Conservation (phyloP, 352 stramenopile species). For the Globisporangium lucens region DNA sequence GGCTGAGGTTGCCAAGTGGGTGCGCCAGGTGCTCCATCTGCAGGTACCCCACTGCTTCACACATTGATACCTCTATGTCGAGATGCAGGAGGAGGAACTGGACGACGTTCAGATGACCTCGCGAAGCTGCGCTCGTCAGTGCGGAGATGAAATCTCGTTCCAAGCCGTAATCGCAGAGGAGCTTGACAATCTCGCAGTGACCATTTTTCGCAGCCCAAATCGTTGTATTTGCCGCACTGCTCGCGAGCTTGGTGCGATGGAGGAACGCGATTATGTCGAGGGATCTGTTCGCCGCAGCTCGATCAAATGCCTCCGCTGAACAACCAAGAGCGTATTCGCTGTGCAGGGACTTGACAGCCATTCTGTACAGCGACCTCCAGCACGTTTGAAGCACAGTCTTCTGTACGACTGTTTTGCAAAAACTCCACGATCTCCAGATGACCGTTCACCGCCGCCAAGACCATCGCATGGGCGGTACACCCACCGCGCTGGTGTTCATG, state of each 20-base stretch:
- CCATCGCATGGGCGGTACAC: background rate
- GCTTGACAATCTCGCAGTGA: conserved; percentile 1
- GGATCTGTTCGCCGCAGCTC: background rate
- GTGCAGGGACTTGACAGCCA: background rate
- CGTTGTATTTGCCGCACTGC: background rate
- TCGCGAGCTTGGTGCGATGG: background rate
- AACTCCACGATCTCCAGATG: background rate
- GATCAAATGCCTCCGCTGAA: background rate
- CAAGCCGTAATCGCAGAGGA: background rate
- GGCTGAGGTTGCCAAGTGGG: conserved; percentile 23
- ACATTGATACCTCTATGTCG: background rate
- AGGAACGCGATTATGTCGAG: conserved; percentile 1
- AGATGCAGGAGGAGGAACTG: background rate
- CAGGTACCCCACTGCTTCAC: background rate
- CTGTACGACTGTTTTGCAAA: background rate
- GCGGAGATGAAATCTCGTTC: background rate
- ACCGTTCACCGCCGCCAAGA: background rate
- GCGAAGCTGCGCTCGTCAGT: background rate
- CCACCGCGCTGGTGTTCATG: background rate
- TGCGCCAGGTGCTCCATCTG: conserved; percentile 16
- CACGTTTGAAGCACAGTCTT: background rate
- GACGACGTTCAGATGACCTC: background rate
- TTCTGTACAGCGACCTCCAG: background rate
- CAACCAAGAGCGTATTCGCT: background rate
- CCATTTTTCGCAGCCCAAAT: background rate